Evolutionary conservation across 2,329 filamentous ascomycete species (phyloP).

Genomic region (Aspergillus sp.): DNA sequence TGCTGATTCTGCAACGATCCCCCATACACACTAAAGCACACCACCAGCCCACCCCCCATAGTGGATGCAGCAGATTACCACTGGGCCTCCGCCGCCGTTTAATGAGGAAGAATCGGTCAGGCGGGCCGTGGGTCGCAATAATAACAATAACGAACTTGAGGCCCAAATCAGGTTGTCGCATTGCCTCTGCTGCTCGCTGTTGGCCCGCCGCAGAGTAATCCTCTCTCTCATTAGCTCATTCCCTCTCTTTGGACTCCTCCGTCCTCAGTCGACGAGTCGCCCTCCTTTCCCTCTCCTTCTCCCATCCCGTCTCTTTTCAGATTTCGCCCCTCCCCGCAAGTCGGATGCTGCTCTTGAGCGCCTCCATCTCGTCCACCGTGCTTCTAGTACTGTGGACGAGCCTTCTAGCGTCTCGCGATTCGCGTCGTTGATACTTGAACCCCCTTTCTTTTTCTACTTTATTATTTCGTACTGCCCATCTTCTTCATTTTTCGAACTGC

Average conservation of each 20-base stretch:
- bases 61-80: neutral
- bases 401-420: constrained; percentile 21
- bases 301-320: constrained; percentile 4
- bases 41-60: neutral
- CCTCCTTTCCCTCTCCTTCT: constrained; percentile 14
- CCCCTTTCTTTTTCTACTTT: constrained; percentile 6
- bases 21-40: neutral
- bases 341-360: constrained; percentile 36
- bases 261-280: constrained; percentile 6
- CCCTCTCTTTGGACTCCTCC: constrained; percentile 13
- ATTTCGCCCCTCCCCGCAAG: constrained; percentile 18
- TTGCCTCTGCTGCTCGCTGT: constrained; percentile 7
- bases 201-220: constrained; percentile 10
- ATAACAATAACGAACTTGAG: constrained; percentile 10
- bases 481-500: neutral
- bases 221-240: constrained; percentile 13
- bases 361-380: constrained; percentile 34
- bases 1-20: neutral
- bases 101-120: constrained; percentile 17
- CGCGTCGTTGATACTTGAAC: constrained; percentile 14
- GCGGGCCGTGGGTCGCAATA: constrained; percentile 23
- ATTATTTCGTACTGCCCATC: neutral
- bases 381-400: constrained; percentile 36
- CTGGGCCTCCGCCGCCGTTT: neutral
- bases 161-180: constrained; percentile 19